Evolutionary conservation across 2,329 filamentous ascomycete species (phyloP).

Genomic region (Aspergillus ustus): DNA sequence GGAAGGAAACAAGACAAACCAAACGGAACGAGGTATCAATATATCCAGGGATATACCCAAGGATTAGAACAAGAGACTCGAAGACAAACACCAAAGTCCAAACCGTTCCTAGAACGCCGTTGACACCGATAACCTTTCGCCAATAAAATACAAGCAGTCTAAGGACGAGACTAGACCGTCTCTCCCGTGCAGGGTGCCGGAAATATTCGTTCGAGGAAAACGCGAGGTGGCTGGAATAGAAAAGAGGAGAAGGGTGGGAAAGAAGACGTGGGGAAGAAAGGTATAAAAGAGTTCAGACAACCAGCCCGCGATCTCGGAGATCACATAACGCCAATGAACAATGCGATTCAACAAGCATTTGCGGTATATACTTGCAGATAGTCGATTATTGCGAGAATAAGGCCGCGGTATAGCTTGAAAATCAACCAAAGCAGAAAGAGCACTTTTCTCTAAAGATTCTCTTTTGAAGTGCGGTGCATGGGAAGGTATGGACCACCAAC

Average conservation of each 20-base stretch:
- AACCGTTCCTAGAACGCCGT: slow-evolving; percentile 22
- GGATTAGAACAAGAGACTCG: slow-evolving; percentile 7
- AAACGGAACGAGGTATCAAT: slow-evolving; percentile 18
- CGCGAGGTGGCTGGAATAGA: background rate
- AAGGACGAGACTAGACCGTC: slow-evolving; percentile 18
- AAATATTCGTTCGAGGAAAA: slow-evolving; percentile 3
- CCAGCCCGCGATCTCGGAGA: slow-evolving; percentile 37
- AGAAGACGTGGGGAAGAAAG: slow-evolving; percentile 1
- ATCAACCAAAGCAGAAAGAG: slow-evolving; percentile 14
- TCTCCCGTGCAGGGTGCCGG: slow-evolving; percentile 13
- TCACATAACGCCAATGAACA: slow-evolving; percentile 38
- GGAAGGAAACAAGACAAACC: slow-evolving; percentile 25
- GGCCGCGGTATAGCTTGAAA: slow-evolving; percentile 11
- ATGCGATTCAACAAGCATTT: slow-evolving; percentile 32
- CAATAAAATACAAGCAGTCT: slow-evolving; percentile 34
- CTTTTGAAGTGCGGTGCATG: slow-evolving; percentile 2
- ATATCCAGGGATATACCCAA: background rate
- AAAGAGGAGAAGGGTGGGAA: slow-evolving; percentile 1
- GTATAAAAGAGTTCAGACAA: slow-evolving; percentile 33
- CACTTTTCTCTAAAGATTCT: slow-evolving; percentile 18
- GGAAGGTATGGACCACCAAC: background rate
- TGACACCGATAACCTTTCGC: slow-evolving; percentile 23
- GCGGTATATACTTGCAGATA: slow-evolving; percentile 6
- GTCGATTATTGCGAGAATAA: slow-evolving; percentile 6
- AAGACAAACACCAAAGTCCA: slow-evolving; percentile 17